A percentile compares a stretch with the other conserved stretches of the same genome.
phyloP scores from a whole-genome alignment of 1,284 basidiomycete genomes.

The Coriolopsis trogii region DNA sequence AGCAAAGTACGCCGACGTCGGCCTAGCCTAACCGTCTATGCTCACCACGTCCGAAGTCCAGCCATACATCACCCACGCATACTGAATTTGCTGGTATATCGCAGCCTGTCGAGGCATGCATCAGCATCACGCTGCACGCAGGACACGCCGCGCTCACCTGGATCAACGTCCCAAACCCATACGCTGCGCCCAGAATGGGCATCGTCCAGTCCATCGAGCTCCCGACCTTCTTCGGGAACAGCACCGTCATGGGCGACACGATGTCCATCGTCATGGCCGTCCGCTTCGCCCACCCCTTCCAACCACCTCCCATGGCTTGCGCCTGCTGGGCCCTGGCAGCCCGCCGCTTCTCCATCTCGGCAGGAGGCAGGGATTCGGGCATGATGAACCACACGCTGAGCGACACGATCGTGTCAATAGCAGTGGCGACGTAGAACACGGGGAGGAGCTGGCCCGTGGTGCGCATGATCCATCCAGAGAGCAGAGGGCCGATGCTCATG shows the following conservation, averaged over 20 bases:
- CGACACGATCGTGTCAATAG: slow-evolving; percentile 49
- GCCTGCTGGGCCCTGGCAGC: slow-evolving; percentile 34
- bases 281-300: slow-evolving; percentile 31
- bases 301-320: slow-evolving; percentile 1
- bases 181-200: slow-evolving; percentile 56
- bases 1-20: too few relatives aligned
- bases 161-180: slow-evolving; percentile 53
- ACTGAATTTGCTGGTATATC: slow-evolving; percentile 42
- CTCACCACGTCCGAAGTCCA: slow-evolving; percentile 72
- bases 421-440: slow-evolving; percentile 67
- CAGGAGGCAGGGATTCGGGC: slow-evolving; percentile 69
- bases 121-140: background rate
- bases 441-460: slow-evolving; percentile 58
- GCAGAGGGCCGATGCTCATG: slow-evolving; percentile 70
- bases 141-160: slow-evolving; percentile 43
- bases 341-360: slow-evolving; percentile 16
- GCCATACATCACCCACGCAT: slow-evolving; percentile 59
- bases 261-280: slow-evolving; percentile 33
- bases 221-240: slow-evolving; percentile 49
- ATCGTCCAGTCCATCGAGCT: slow-evolving; percentile 67
- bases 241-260: slow-evolving; percentile 63
- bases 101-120: slow-evolving; percentile 36
- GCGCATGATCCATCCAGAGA: slow-evolving; percentile 66
- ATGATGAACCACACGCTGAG: slow-evolving; percentile 57
- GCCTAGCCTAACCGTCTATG: background rate